A percentile compares a stretch with the other conserved stretches of the same genome.
phyloP scores from a whole-genome alignment of 805 yeast species.

The Candida corydali region DNA sequence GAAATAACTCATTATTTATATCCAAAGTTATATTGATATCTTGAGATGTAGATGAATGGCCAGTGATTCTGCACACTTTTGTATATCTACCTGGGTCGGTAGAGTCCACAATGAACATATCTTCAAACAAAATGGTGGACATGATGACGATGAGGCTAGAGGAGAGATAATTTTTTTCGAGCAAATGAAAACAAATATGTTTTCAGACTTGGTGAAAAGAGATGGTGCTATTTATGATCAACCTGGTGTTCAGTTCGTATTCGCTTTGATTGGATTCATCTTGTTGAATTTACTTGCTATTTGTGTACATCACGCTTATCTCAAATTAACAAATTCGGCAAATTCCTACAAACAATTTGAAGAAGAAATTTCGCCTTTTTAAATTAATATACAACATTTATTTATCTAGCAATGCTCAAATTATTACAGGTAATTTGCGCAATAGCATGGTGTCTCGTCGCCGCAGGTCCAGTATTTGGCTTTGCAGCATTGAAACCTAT shows the following conservation, averaged over 20 bases:
- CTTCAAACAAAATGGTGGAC: conserved; percentile 68
- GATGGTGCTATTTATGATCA: conserved; percentile 14
- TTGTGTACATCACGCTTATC: conserved; percentile 34
- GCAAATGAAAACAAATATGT: conserved; percentile 1
- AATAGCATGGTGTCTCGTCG: conserved; percentile 78
- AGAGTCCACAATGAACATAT: conserved; percentile 79
- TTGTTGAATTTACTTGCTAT: conserved; percentile 34
- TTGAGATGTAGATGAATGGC: conserved; percentile 74
- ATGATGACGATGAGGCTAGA: conserved; percentile 5
- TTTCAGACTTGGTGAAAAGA: background rate
- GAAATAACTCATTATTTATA: conserved; percentile 87
- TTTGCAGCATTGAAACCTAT: conserved; percentile 93
- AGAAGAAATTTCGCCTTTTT: conserved; percentile 33
- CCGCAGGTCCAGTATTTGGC: conserved; percentile 94
- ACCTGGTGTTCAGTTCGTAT: conserved; percentile 27
- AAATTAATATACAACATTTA: too few relatives aligned
- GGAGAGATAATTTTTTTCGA: conserved; percentile 4
- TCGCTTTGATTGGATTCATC: conserved; percentile 32
- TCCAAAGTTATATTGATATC: conserved; percentile 84
- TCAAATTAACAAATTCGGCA: conserved; percentile 22
- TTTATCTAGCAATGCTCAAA: conserved; percentile 21
- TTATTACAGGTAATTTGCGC: conserved; percentile 66
- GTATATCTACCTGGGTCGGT: conserved; percentile 88
- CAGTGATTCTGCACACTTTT: conserved; percentile 85
- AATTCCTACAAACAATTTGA: conserved; percentile 32